Conservation (phyloP, 768 basidiomycete genomes). For the Tylopilus felleus region DNA sequence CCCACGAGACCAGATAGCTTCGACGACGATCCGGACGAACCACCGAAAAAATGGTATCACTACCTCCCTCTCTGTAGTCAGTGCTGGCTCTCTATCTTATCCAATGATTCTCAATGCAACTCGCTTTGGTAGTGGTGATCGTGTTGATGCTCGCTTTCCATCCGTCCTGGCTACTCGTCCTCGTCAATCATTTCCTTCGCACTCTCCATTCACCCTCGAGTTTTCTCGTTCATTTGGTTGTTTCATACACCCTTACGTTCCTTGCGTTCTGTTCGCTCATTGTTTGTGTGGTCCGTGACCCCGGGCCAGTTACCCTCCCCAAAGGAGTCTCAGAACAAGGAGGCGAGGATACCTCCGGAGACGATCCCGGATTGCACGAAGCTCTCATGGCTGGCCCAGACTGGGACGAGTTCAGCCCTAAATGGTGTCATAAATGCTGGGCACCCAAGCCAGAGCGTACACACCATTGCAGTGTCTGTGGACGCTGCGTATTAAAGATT, state of each 20-base stretch:
- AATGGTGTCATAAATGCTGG: conserved; percentile 80
- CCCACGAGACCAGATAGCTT: conserved; percentile 12
- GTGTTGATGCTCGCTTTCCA: conserved; percentile 66
- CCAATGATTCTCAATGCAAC: conserved; percentile 2
- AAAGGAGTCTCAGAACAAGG: conserved; percentile 24
- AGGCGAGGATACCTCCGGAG: conserved; percentile 31
- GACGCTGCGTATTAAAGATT: conserved; percentile 81
- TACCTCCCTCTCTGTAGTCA: conserved; percentile 56
- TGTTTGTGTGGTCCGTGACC: conserved; percentile 69
- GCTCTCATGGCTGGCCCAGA: conserved; percentile 52
- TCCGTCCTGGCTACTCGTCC: conserved; percentile 65
- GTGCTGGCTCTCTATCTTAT: conserved; percentile 15
- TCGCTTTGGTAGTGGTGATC: conserved; percentile 39
- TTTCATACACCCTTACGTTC: conserved; percentile 64
- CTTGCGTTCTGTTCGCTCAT: conserved; percentile 70
- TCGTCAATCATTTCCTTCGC: conserved; percentile 63
- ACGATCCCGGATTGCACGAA: conserved; percentile 52
- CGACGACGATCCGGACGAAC: conserved; percentile 34
- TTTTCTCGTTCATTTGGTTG: conserved; percentile 53
- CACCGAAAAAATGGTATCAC: conserved; percentile 51
- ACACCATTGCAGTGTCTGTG: conserved; percentile 75
- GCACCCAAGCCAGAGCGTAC: conserved; percentile 75
- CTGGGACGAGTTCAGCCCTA: conserved; percentile 55
- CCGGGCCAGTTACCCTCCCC: conserved; percentile 51
- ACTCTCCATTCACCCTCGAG: conserved; percentile 44